Evolutionary conservation across 2,329 filamentous ascomycete genomes (phyloP).

Genomic region (Botryotinia globosa): DNA sequence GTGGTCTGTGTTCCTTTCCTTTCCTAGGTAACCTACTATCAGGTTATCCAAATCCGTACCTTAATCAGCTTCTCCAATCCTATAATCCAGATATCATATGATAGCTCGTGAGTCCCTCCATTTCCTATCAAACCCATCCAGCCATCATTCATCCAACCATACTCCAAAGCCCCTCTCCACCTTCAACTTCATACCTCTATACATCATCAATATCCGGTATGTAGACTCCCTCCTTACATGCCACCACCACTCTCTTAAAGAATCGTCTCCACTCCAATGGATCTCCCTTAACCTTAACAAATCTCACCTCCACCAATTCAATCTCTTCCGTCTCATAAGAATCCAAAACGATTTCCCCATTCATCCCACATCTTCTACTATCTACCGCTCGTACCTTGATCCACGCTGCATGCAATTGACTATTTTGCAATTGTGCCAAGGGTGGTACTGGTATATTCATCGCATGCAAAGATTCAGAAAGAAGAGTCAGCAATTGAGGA

Average conservation of each 20-base stretch:
- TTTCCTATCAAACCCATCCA: not conserved
- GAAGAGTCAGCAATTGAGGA: conserved; percentile 71
- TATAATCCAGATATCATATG: not conserved
- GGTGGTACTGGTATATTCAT: conserved; percentile 71
- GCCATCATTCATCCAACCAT: not conserved
- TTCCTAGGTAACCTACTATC: not conserved
- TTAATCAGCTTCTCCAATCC: not conserved
- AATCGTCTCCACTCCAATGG: conserved; percentile 94
- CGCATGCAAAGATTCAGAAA: conserved; percentile 78
- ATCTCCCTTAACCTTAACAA: conserved; percentile 93
- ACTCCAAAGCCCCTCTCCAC: not conserved
- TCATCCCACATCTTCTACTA: conserved; percentile 66
- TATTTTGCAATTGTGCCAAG: conserved; percentile 43
- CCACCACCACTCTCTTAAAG: conserved; percentile 90
- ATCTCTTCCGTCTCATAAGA: conserved; percentile 54
- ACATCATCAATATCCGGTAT: conserved; percentile 43
- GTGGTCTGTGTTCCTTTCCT: not conserved
- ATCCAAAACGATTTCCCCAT: conserved; percentile 74
- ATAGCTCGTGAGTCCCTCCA: not conserved
- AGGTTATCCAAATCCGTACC: not conserved
- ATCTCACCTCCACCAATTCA: conserved; percentile 78
- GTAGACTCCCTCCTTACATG: conserved; percentile 83
- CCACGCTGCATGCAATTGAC: conserved; percentile 56
- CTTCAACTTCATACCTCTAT: not conserved
- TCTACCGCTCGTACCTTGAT: conserved; percentile 76